Evolutionary conservation across 805 yeast species (phyloP), one percentile per base, ranked within the genome.

Genomic region (Wickerhamomyces ciferrii): DNA sequence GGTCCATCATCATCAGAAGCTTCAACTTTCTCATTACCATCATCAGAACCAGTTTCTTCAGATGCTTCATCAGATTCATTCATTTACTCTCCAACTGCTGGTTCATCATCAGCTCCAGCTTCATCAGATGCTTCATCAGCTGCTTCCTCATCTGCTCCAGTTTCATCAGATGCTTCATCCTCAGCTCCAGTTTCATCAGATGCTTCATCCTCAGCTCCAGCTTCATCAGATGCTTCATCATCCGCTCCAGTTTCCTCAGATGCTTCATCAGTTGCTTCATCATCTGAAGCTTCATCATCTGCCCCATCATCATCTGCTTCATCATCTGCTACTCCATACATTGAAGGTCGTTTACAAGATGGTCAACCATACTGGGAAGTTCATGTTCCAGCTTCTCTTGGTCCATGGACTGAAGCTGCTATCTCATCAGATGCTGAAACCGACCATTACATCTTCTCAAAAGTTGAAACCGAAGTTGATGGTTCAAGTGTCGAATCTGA

Each of bases 171-270:
- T 18, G 41, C 44, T 32, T 38, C 41, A 20, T 43, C 31, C 17
- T 37, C 39, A 27, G 15, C 25, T 13, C 15, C 48, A 24, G n/a
- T n/a, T n/a, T 32, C 43, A 20, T 23, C 50, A 17, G 37, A 27
- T 17, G 8, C 43, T 21, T 37, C 45, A 25, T 18, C 48, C 5
- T 45, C 18, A 24, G 43, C 41, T 34, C 24, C 43, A 42, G 42
- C 27, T 38, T 32, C 17, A 7, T 34, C 44, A 14, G 32, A 7
- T 15, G 39, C 27, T n/a, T n/a, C n/a, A n/a, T n/a, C n/a, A n/a
- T n/a, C n/a, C n/a, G n/a, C n/a, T n/a, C 27, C 35, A n/a, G 5
- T 15, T 25, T 17, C 44, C 3, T 15, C 37, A 10, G 24, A 37
- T 32, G 5, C 39, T 42, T 32, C 21, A 11, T 15, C 37, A 10